These are phyloP conservation scores for Dentiscutata heterogama DNA, from an alignment of 371 early-diverging fungal genomes.

Conservation along the genomic window DNA sequence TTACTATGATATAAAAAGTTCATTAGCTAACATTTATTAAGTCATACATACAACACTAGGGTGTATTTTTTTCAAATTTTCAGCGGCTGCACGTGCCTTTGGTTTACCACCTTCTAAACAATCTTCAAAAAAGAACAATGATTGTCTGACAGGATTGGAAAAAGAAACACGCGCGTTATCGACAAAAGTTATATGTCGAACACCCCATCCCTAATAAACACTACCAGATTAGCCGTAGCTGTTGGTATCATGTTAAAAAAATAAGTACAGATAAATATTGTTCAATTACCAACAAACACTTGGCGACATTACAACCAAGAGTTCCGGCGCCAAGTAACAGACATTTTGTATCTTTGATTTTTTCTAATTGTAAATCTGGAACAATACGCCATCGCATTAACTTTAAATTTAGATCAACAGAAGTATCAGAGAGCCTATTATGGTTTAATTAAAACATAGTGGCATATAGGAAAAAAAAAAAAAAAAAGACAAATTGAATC, in stretches of 20 bases:
- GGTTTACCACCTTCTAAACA: slow-evolving; percentile 83
- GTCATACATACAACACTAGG: slow-evolving; percentile 76
- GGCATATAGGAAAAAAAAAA: background rate
- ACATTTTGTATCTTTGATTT: slow-evolving; percentile 77
- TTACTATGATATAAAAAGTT: background rate
- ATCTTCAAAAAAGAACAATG: slow-evolving; percentile 91
- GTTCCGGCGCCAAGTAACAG: slow-evolving; percentile 96
- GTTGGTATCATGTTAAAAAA: background rate
- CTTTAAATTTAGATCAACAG: slow-evolving; percentile 93
- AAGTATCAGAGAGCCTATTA: slow-evolving; percentile 80
- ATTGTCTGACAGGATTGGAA: slow-evolving; percentile 96
- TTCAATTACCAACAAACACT: slow-evolving; percentile 70
- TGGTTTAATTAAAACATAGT: slow-evolving; percentile 45
- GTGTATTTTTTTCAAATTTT: slow-evolving; percentile 74
- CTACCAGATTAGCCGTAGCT: background rate
- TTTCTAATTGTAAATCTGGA: slow-evolving; percentile 86
- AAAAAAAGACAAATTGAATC: background rate
- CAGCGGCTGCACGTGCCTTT: slow-evolving; percentile 91
- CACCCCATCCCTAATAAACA: slow-evolving; percentile 86
- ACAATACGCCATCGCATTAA: slow-evolving; percentile 96
- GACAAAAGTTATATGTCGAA: slow-evolving; percentile 92
- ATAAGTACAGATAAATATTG: background rate
- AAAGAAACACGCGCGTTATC: slow-evolving; percentile 93
- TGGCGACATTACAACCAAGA: slow-evolving; percentile 93
- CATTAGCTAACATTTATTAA: background rate